Conservation (phyloP, 225 moss, liverwort and hornwort species). For the Thuidium tamariscinum region DNA sequence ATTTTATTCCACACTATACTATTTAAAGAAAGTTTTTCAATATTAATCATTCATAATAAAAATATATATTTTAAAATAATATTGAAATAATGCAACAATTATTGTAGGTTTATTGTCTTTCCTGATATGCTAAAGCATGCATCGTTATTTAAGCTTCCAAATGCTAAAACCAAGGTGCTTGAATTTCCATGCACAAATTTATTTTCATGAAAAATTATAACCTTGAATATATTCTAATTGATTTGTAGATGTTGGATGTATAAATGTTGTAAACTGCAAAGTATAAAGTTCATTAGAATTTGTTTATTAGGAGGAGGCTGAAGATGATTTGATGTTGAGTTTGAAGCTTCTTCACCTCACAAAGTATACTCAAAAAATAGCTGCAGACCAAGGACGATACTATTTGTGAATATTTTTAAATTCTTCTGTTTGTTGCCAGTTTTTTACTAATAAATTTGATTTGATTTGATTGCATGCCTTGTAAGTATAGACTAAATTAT, state of each 20-base stretch:
- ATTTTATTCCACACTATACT: neutral
- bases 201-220: too few species aligned
- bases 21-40: too few species aligned
- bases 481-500: neutral
- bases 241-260: neutral
- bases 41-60: too few species aligned
- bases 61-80: neutral
- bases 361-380: conserved; percentile 42
- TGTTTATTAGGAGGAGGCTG: conserved; percentile 2
- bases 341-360: conserved; percentile 37
- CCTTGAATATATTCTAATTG: neutral
- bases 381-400: conserved; percentile 11
- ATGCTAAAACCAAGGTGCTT: conserved; percentile 55
- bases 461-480: neutral
- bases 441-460: neutral
- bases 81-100: neutral
- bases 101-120: conserved; percentile 57
- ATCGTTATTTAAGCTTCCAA: conserved; percentile 55
- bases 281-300: neutral
- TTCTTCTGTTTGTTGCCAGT: neutral
- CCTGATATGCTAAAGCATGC: conserved; percentile 79
- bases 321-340: conserved; percentile 20
- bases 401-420: neutral
- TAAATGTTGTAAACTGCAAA: neutral
- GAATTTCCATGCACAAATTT: neutral